Evolutionary conservation across 2,329 filamentous ascomycete genomes (phyloP), one percentile per base, ranked within the genome.

Genomic region (Paecilomyces sp.): DNA sequence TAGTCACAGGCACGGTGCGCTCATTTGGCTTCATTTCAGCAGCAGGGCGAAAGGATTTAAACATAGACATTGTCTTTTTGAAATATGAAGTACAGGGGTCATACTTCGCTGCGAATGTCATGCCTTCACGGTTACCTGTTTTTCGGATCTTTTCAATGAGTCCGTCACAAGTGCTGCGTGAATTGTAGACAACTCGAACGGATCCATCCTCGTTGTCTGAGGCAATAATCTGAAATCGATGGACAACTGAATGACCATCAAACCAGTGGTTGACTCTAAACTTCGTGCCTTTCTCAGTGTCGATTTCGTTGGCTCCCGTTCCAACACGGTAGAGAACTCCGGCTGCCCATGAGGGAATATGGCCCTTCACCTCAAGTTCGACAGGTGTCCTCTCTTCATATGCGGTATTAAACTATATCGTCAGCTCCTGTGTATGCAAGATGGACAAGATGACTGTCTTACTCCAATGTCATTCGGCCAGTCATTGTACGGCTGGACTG

Each of bases 61-160:
- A 88, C 22, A 85, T 69, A 60, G 83, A 81, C 83, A 88, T 87
- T 61, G 88, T 73, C 70, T 94, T 93, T 60, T 83, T 80, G 69
- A 91, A 91, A 41, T 91, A 75, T 13, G 85, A 85, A 56, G 89
- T 80, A 69, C 90, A 94, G 0, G 89, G 90, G 66, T 95, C 90
- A 2, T 82, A 81, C 61, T 84, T 85, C 64, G 90, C 86, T 0
- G 80, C 91, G 70, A 94, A 95, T 3, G 82, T 86, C 60, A 88
- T 78, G 18, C 77, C 76, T 1, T 81, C 76, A 0, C 83, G 70
- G 56, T 77, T 78, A 0, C 90, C 90, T 0, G 81, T 82, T 62
- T 81, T 80, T 58, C 83, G 82, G 54, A 91, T 83, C 2, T 80
- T 69, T 31, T 87, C 81, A 1, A 90, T 79, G 31, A 87, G 79